Evolutionary conservation across 257 asterid genomes (phyloP), one percentile per base, ranked within the genome.

Genomic region (Fraxinus americana): DNA sequence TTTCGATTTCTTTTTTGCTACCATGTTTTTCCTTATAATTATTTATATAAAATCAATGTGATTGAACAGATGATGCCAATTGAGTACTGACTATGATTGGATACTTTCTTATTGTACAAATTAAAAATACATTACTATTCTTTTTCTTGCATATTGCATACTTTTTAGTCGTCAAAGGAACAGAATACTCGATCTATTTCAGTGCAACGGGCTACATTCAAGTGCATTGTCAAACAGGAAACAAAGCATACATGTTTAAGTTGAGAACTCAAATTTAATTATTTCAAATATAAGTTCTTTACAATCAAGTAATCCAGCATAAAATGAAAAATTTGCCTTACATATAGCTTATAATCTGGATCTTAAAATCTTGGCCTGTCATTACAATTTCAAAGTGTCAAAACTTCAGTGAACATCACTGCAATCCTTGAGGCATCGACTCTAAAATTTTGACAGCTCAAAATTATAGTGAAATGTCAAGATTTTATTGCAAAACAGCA

Each of bases 271-370:
- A 43, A 50, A 50, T 14, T n/a, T n/a, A 5, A 61, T n/a, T 23
- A 61, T 61, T 57, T 23, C 16, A 61, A 61, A 8, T 7, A 23
- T 2, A 57, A 57, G 66, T 57, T 57, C 27, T n/a, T 1, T 30
- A 30, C 67, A n/a, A 61, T 21, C 25, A 61, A 9, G 32, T 23
- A 61, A 23, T 61, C 30, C 13, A 23, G 67, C 14, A 61, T 17
- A 17, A 50, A 52, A 52, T 19, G 63, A 52, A 48, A 48, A 3
- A 9, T 7, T 43, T 43, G 52, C 52, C 70, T 59, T 57, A 74
- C 30, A 54, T 67, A 76, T 32, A n/a, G 17, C 39, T 72, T 76
- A 91, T 8, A 72, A 45, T 63, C 72, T 30, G 34, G 1, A 30
- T 30, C 34, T 30, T 30, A 38, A 38, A 38, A 38, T 38, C 41